Evolutionary conservation across 169 alveolate species (phyloP).

Genomic region (Theileria parva): DNA sequence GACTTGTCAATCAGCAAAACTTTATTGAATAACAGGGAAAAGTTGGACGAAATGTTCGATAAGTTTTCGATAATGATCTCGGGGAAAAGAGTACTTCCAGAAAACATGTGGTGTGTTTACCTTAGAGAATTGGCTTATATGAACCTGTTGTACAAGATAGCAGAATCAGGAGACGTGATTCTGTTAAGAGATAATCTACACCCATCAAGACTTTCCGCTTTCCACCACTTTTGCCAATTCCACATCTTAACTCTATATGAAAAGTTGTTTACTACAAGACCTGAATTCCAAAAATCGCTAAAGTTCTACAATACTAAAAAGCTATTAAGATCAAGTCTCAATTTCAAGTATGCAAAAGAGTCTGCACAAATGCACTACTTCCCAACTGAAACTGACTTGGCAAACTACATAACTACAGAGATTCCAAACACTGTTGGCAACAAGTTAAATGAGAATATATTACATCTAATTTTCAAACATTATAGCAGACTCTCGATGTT

Average conservation of each 20-base stretch:
- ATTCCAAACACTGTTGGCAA: slow-evolving; percentile 41
- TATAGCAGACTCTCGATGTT: slow-evolving; percentile 59
- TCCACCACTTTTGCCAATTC: slow-evolving; percentile 71
- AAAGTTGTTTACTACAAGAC: slow-evolving; percentile 39
- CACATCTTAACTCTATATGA: slow-evolving; percentile 63
- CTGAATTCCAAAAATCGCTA: slow-evolving; percentile 57
- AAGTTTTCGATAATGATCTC: slow-evolving; percentile 61
- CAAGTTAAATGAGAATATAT: slow-evolving; percentile 26
- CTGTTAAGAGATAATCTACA: slow-evolving; percentile 62
- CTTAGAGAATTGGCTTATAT: slow-evolving; percentile 74
- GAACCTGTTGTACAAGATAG: slow-evolving; percentile 72
- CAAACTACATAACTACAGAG: slow-evolving; percentile 38
- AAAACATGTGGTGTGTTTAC: slow-evolving; percentile 73
- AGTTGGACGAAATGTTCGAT: slow-evolving; percentile 69
- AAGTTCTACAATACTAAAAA: slow-evolving; percentile 38
- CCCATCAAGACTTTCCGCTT: slow-evolving; percentile 77
- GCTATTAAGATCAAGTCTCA: neutral
- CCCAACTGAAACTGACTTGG: slow-evolving; percentile 39
- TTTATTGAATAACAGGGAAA: slow-evolving; percentile 53
- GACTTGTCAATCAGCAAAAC: slow-evolving; percentile 56
- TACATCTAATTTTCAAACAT: slow-evolving; percentile 53
- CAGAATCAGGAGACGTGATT: slow-evolving; percentile 57
- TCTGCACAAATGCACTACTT: slow-evolving; percentile 38
- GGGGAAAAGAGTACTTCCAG: slow-evolving; percentile 59
- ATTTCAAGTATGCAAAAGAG: slow-evolving; percentile 9